Evolutionary conservation across 2,329 filamentous ascomycete species (phyloP), one percentile per base, ranked within the genome.

Genomic region (Emergomyces africanus): DNA sequence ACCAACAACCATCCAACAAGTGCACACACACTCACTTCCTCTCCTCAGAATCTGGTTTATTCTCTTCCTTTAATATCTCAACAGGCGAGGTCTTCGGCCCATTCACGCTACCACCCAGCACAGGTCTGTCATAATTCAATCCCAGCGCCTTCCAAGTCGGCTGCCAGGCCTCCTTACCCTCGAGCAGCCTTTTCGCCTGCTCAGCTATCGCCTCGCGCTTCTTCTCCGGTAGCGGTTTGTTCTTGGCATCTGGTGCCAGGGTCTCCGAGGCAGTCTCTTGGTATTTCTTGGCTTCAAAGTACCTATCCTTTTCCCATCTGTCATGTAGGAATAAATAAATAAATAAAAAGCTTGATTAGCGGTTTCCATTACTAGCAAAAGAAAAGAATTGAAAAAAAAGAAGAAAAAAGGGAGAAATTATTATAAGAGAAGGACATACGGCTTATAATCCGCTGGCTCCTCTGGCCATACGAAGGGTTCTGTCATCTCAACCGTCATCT

Each of bases 401-500:
- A 50, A 23, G 18, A 44, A 28, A 33, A n/a, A n/a, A n/a, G n/a
- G n/a, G n/a, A n/a, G n/a, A n/a, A n/a, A n/a, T n/a, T n/a, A n/a
- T 15, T 12, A 42, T 60, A 9, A 25, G 33, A 25, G 23, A 59
- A 62, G 59, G 65, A 77, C 79, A 60, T 76, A 90, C 71, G 78
- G 74, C 60, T 78, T 71, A 62, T 82, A 77, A 70, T 87, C 80
- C 64, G 78, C 73, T 4, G 89, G 88, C 64, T 78, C 73, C 64
- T 84, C 81, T 0, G 94, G 94, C 87, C 89, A 97, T 59, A 88
- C 84, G 77, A 99, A 99, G 4, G 91, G 89, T 77, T 86, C 78
- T 62, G 81, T 83, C 77, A 99, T 82, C 79, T 96, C 89, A 50
- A 95, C 89, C 48, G 88, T 95, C 94, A 99, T 99, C 73, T 86